Percentiles rank a stretch among this genome's conserved stretches.
Conservation (phyloP, 1,139 yeast genomes). For the Saccharomycopsis phalli region DNA sequence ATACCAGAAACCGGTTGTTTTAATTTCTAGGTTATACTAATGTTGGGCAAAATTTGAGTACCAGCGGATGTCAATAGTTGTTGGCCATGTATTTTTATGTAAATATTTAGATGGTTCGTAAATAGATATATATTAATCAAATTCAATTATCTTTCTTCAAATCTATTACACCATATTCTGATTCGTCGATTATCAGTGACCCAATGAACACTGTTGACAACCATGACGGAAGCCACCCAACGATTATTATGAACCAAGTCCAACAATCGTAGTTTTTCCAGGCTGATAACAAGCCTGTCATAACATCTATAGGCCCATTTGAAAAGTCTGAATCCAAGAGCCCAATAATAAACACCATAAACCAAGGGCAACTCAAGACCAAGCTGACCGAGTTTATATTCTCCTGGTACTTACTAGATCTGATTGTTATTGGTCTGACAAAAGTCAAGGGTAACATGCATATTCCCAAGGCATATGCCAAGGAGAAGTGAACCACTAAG, state of each 20-base stretch:
- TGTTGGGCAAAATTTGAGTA: too few species aligned
- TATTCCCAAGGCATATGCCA: slow-evolving; percentile 64
- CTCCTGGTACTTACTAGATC: slow-evolving; percentile 13
- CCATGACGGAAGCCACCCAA: slow-evolving; percentile 88
- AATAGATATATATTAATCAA: background rate
- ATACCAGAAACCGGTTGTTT: slow-evolving; percentile 24
- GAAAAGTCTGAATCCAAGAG: slow-evolving; percentile 18
- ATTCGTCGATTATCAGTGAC: slow-evolving; percentile 21
- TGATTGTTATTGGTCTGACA: slow-evolving; percentile 36
- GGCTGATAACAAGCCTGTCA: slow-evolving; percentile 46
- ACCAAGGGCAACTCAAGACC: slow-evolving; percentile 26
- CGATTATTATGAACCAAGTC: slow-evolving; percentile 73
- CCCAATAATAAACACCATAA: slow-evolving; percentile 25
- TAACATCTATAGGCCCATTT: slow-evolving; percentile 25
- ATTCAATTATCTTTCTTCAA: slow-evolving; percentile 21
- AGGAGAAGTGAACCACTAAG: slow-evolving; percentile 74
- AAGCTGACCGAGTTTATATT: slow-evolving; percentile 23
- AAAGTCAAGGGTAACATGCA: slow-evolving; percentile 65
- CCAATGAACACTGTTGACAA: slow-evolving; percentile 36
- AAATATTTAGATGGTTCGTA: background rate
- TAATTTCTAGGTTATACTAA: too few species aligned
- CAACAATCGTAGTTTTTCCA: slow-evolving; percentile 71
- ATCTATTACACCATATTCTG: slow-evolving; percentile 17
- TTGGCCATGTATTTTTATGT: background rate
- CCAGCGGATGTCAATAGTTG: too few species aligned